Base-by-base conservation (phyloP, 768 basidiomycete genomes). In the Panus rudis region DNA sequence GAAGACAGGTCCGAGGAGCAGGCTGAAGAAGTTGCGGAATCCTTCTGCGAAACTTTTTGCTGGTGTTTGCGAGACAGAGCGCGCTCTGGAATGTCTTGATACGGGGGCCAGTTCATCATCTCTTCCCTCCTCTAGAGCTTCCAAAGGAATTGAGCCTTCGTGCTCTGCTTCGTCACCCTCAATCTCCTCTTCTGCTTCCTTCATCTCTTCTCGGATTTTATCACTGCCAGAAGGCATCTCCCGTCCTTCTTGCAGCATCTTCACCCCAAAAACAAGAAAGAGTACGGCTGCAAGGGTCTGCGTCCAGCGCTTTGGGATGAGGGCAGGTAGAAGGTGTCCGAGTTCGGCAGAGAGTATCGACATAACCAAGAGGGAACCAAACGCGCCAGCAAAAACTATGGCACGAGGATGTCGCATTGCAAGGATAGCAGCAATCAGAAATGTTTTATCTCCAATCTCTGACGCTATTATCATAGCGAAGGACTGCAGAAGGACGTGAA, bases 371-470 rank as follows among this genome's bases (percentile, higher is more conserved):
- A 99, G 76, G 6, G 92, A 91, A 13, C 76, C 73, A 52, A 97
- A 83, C 1, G 96, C 93, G 24, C 93, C 96, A 0, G 71, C 70
- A 58, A 97, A 97, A 46, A 99, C 92, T 44, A 81, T 65, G 33
- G 84, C 52, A 17, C 93, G 82, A 1, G 92, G 83, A 60, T 96
- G 92, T 6, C 91, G 84, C 81, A 92, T 92, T 10, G 93, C 92
- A 55, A 78, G 86, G 57, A 81, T 90, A 67, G 93, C 91, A 38
- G 94, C 84, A 26, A 85, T 83, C 51, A 85, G 69, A 57, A 85
- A 85, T 0, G 94, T 97, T 63, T 97, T 96, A 79, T 98, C 94
- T 19, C 94, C 94, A 32, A 93, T 84, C 70, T 92, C 90, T 2
- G 89, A 91, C 59, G 86, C 72, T 25, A 97, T 84, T 55, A 96